Evolutionary conservation across 495 filamentous ascomycete genomes (phyloP), one percentile per base, ranked within the genome.

Genomic region (Neurospora sp.): DNA sequence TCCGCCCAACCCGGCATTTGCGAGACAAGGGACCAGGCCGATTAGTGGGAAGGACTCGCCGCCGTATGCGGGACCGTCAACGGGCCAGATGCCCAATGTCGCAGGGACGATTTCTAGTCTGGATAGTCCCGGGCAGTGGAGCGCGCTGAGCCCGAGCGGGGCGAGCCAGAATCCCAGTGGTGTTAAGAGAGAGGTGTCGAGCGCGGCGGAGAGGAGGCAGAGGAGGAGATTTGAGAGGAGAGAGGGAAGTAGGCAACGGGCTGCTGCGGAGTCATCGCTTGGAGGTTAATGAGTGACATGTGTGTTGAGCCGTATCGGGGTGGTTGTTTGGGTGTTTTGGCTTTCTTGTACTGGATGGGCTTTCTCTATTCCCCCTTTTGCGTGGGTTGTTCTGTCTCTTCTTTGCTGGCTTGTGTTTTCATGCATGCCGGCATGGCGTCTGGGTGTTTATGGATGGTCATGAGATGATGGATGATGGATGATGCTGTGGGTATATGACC

Each of bases 21-120:
- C 75, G 79, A 80, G 14, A 79, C 79, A 79, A 20, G 70, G 69
- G 41, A 74, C 44, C 1, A 48, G 44, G n/a, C 44, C 44, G 44
- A 20, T 48, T 48, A 10, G 44, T 20, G 44, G 72, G 9, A 89
- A 88, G 75, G 87, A 89, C 77, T 86, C 84, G 62, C 85, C 86
- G 27, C 88, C 88, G 72, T 88, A 87, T 75, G 86, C 84, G 35
- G 84, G 85, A 8, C 81, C 82, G 73, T 83, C 84, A 20, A 84
- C 83, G 39, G 78, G 77, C 5, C 74, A 77, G 20, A 76, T 74
- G n/a, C 79, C 79, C 0, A 72, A 76, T 38, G 79, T 78, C 3
- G 79, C 71, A 4, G 75, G 76, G 42, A 87, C 83, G 12, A 72
- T 85, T 37, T 86, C 85, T 69, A 86, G 80, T 71, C 74, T 85